Evolutionary conservation across 1,284 basidiomycete species (phyloP).

Genomic region (Mycena citricolor): DNA sequence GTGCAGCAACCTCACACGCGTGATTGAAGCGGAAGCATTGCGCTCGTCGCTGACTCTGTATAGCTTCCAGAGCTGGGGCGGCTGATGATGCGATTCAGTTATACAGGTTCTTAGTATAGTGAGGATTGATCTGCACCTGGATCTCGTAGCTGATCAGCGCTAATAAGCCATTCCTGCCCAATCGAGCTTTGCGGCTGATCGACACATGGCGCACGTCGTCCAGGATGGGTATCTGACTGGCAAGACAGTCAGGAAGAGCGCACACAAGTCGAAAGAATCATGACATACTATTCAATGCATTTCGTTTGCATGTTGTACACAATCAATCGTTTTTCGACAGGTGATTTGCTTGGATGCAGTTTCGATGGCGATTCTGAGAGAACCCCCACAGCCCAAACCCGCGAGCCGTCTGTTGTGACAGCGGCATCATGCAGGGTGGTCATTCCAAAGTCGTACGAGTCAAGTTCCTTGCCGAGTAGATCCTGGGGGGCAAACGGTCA

Average conservation of each 20-base stretch:
- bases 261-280: conserved; percentile 3
- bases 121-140: conserved; percentile 46
- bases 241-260: too few relatives aligned
- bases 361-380: conserved; percentile 58
- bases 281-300: conserved; percentile 61
- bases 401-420: conserved; percentile 61
- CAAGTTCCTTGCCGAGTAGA: too few relatives aligned
- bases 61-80: conserved; percentile 78
- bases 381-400: conserved; percentile 72
- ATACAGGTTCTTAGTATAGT: conserved; percentile 8
- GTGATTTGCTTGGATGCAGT: conserved; percentile 66
- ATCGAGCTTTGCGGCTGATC: conserved; percentile 44
- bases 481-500: too few relatives aligned
- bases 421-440: conserved; percentile 72
- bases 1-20: conserved; percentile 41
- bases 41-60: conserved; percentile 60
- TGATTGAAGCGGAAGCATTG: conserved; percentile 25
- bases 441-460: conserved; percentile 61
- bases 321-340: conserved; percentile 73
- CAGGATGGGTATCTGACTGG: conserved; percentile 69
- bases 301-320: conserved; percentile 69
- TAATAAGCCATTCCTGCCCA: conserved; percentile 53
- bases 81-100: conserved; percentile 54
- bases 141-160: conserved; percentile 72
- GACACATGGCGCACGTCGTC: conserved; percentile 75